A percentile compares a stretch with the other conserved stretches of the same genome.
These are phyloP conservation scores for Butyriboletus appendiculatus DNA, from an alignment of 1,284 basidiomycete genomes.

Conservation along the genomic window DNA sequence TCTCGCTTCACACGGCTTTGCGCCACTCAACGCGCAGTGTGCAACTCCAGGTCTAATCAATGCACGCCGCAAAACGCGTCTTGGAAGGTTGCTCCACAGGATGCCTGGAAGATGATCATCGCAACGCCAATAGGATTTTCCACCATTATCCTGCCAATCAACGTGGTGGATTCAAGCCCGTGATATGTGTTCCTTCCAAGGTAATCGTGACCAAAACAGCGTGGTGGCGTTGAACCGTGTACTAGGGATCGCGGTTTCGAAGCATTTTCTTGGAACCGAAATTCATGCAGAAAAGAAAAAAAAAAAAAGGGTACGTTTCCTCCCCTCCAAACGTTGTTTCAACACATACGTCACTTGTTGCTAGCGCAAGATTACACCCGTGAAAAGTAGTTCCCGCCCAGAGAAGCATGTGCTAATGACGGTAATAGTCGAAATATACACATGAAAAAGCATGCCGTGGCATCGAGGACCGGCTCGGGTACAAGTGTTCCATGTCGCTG, in stretches of 20 bases:
- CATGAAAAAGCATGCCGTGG: background rate
- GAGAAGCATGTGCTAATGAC: too few relatives aligned
- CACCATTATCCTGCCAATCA: constrained; percentile 8
- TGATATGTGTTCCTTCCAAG: background rate
- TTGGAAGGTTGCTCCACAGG: background rate
- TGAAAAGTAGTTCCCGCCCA: too few relatives aligned
- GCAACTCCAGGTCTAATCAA: constrained; percentile 10
- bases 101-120: constrained; percentile 8
- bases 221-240: too few relatives aligned
- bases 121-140: constrained; percentile 3
- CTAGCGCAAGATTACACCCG: too few relatives aligned
- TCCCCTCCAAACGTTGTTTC: too few relatives aligned
- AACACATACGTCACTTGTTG: too few relatives aligned
- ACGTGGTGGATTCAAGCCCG: background rate
- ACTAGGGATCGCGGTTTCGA: too few relatives aligned
- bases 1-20: constrained; percentile 3
- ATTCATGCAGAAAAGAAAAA: too few relatives aligned
- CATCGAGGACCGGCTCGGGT: background rate
- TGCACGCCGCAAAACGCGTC: background rate
- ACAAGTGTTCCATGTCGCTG: background rate
- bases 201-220: too few relatives aligned
- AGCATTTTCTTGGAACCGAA: too few relatives aligned
- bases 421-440: too few relatives aligned
- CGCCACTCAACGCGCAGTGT: constrained; percentile 14
- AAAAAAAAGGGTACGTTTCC: too few relatives aligned